Conservation (phyloP, 164 flowering plant species). For the Tetrastigma voinierianum region DNA sequence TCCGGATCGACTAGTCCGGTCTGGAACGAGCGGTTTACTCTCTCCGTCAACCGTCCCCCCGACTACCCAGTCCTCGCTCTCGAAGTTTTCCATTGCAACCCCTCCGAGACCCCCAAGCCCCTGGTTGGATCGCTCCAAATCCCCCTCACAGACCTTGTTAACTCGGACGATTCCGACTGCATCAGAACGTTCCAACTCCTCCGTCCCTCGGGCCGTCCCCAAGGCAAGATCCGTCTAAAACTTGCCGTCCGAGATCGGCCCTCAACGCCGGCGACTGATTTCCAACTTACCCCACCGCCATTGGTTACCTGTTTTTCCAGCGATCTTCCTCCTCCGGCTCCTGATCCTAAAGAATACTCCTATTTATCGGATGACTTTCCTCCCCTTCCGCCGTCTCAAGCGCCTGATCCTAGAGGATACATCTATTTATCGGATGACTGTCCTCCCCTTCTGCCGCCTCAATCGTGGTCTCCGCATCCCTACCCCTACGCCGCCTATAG, state of each 20-base stretch:
- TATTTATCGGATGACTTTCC: slow-evolving; percentile 20
- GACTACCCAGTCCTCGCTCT: slow-evolving; percentile 45
- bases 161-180: slow-evolving; percentile 26
- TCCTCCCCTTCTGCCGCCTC: slow-evolving; percentile 19
- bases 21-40: slow-evolving; percentile 75
- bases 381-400: slow-evolving; percentile 36
- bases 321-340: slow-evolving; percentile 42
- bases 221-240: slow-evolving; percentile 73
- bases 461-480: slow-evolving; percentile 18
- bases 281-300: slow-evolving; percentile 44
- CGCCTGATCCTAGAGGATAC: slow-evolving; percentile 28
- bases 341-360: slow-evolving; percentile 28
- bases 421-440: slow-evolving; percentile 20
- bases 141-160: slow-evolving; percentile 40
- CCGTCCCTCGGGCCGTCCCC: slow-evolving; percentile 90
- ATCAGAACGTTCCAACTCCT: slow-evolving; percentile 48
- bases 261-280: slow-evolving; percentile 33
- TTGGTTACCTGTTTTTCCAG: slow-evolving; percentile 47
- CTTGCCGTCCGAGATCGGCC: slow-evolving; percentile 55
- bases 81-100: slow-evolving; percentile 71
- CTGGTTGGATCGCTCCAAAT: slow-evolving; percentile 55
- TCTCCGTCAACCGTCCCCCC: slow-evolving; percentile 41
- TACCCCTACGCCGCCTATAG: slow-evolving; percentile 23
- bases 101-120: slow-evolving; percentile 67
- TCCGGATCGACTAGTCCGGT: slow-evolving; percentile 68